phyloP scores from a whole-genome alignment of 2,329 filamentous ascomycete genomes.

The Sclerotinia borealis region DNA sequence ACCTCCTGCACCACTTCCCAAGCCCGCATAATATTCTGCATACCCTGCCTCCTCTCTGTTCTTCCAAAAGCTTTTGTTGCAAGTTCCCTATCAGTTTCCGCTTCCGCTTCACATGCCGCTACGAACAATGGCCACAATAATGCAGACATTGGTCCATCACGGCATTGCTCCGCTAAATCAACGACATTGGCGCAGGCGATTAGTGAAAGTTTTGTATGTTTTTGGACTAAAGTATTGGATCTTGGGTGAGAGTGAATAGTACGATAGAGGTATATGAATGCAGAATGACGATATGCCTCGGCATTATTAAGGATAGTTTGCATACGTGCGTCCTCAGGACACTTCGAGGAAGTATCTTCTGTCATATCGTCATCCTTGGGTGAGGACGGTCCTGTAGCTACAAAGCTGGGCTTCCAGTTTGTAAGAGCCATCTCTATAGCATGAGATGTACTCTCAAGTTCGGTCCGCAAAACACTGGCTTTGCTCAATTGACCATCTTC shows the following conservation, averaged over 20 bases:
- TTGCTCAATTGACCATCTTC: conserved; percentile 35
- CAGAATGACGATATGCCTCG: conserved; percentile 44
- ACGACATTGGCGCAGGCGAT: conserved; percentile 50
- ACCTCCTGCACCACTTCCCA: conserved; percentile 57
- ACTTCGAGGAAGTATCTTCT: background rate
- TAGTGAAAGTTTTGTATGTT: conserved; percentile 45
- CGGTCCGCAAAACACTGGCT: conserved; percentile 25
- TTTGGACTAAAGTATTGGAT: conserved; percentile 46
- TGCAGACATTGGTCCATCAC: conserved; percentile 52
- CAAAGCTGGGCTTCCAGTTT: conserved; percentile 49
- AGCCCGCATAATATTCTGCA: conserved; percentile 57
- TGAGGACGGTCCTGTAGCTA: conserved; percentile 30
- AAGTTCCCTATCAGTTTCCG: conserved; percentile 42
- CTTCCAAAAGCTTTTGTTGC: conserved; percentile 47
- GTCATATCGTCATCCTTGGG: conserved; percentile 6
- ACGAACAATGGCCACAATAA: conserved; percentile 60
- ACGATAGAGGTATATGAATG: conserved; percentile 40
- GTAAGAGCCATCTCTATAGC: conserved; percentile 50
- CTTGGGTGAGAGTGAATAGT: conserved; percentile 39
- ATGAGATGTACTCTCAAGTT: conserved; percentile 38
- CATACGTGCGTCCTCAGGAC: conserved; percentile 17
- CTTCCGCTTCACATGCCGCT: conserved; percentile 52
- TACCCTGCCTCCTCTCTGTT: conserved; percentile 52
- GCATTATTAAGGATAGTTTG: conserved; percentile 39
- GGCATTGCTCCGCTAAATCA: conserved; percentile 34